These are phyloP conservation scores for Anthostomella pinea DNA, from an alignment of 2,329 filamentous ascomycete species.

Conservation along the genomic window DNA sequence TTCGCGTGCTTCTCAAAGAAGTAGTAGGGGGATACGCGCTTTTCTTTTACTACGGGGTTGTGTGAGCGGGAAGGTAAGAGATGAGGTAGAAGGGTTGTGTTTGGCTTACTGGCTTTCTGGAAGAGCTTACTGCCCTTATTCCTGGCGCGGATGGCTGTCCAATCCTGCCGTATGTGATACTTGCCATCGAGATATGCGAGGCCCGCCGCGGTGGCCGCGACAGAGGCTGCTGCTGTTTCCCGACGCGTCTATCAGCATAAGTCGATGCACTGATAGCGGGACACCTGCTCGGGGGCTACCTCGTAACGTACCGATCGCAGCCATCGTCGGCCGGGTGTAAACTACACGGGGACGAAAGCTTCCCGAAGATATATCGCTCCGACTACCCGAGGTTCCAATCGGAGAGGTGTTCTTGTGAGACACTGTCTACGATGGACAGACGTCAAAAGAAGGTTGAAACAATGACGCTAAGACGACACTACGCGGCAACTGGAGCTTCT, in stretches of 20 bases:
- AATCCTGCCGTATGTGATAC: conserved; percentile 63
- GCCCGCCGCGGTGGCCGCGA: conserved; percentile 35
- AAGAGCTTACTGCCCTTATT: conserved; percentile 43
- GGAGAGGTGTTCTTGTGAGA: too few species aligned
- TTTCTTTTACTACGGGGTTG: conserved; percentile 45
- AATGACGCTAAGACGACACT: too few species aligned
- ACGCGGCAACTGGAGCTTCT: too few species aligned
- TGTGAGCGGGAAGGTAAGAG: conserved; percentile 8
- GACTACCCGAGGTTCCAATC: too few species aligned
- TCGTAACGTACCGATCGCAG: conserved; percentile 18
- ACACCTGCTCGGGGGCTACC: neutral
- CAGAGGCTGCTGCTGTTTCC: conserved; percentile 27
- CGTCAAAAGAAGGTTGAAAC: too few species aligned
- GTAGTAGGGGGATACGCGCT: conserved; percentile 62
- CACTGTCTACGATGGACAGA: too few species aligned
- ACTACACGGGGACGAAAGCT: neutral
- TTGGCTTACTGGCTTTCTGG: conserved; percentile 45
- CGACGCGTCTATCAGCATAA: too few species aligned
- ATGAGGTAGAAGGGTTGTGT: conserved; percentile 5
- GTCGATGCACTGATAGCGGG: neutral
- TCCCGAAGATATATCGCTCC: too few species aligned
- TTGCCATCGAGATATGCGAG: conserved; percentile 66
- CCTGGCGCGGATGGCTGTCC: conserved; percentile 43
- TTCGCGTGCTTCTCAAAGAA: conserved; percentile 57
- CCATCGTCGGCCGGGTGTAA: too few species aligned